Conservation (phyloP, 1,284 basidiomycete genomes). For the Fomitopsis schrenkii region DNA sequence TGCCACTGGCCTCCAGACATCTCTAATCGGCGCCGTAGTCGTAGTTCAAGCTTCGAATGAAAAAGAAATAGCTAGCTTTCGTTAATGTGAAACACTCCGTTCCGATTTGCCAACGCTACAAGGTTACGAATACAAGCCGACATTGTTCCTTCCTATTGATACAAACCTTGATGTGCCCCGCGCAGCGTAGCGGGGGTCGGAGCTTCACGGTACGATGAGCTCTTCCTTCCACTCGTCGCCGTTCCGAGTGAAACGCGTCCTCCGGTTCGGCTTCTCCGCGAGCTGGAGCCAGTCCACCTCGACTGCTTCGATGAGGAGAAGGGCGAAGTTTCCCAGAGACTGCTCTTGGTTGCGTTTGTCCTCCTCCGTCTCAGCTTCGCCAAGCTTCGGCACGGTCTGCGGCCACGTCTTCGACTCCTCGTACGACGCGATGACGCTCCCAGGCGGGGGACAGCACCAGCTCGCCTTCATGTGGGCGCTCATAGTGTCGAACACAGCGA, state of each 20-base stretch:
- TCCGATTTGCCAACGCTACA: not conserved
- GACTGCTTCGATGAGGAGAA: constrained; percentile 60
- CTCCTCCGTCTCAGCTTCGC: constrained; percentile 39
- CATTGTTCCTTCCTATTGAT: not conserved
- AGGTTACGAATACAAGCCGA: not conserved
- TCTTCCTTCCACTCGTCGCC: constrained; percentile 47
- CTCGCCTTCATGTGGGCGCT: constrained; percentile 55
- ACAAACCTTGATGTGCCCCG: not conserved
- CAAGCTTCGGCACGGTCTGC: constrained; percentile 31
- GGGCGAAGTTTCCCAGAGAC: constrained; percentile 58
- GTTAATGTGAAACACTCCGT: too few relatives aligned
- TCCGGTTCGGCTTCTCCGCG: constrained; percentile 45
- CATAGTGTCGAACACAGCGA: constrained; percentile 49
- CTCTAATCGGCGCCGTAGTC: too few relatives aligned
- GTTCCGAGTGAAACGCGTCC: constrained; percentile 47
- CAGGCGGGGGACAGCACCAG: constrained; percentile 62
- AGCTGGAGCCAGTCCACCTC: constrained; percentile 64
- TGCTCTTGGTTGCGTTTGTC: constrained; percentile 40
- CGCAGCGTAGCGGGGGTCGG: not conserved
- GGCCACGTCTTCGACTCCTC: constrained; percentile 60
- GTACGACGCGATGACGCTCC: constrained; percentile 42
- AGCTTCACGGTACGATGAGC: constrained; percentile 49
- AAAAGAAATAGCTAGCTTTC: too few relatives aligned
- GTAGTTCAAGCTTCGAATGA: too few relatives aligned
- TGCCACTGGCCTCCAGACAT: too few relatives aligned